These are phyloP conservation scores for Mycocalia duriaeana DNA, from an alignment of 1,284 basidiomycete species.

Conservation along the genomic window DNA sequence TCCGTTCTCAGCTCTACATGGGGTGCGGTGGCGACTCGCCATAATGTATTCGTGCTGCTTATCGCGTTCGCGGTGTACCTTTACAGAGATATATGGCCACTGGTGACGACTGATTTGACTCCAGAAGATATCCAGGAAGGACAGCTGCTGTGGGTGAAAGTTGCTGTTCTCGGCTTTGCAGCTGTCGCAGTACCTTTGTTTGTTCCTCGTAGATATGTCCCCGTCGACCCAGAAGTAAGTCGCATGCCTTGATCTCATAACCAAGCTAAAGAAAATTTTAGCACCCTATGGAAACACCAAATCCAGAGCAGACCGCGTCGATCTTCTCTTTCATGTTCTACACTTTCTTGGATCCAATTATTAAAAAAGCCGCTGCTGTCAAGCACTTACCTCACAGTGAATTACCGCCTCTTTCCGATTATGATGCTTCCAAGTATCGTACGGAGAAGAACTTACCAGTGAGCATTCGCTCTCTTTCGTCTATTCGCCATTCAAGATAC, in stretches of 20 bases:
- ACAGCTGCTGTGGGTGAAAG: background rate
- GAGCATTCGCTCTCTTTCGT: constrained; percentile 6
- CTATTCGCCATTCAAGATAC: background rate
- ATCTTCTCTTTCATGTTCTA: constrained; percentile 51
- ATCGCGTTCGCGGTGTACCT: background rate
- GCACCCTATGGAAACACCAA: constrained; percentile 40
- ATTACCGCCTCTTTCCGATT: constrained; percentile 57
- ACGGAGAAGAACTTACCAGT: constrained; percentile 34
- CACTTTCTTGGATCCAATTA: constrained; percentile 52
- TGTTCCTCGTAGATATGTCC: background rate
- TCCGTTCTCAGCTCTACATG: background rate
- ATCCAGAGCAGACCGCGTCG: constrained; percentile 66
- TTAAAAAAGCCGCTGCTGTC: constrained; percentile 40
- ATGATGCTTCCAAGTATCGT: constrained; percentile 39
- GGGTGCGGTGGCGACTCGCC: background rate
- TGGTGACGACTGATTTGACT: background rate
- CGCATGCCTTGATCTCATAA: background rate
- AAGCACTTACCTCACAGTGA: constrained; percentile 38
- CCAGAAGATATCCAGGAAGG: background rate
- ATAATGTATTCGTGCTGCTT: background rate
- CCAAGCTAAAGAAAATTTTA: constrained; percentile 12
- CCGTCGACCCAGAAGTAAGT: background rate
- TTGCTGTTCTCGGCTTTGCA: background rate
- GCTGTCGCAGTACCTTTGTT: background rate
- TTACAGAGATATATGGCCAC: background rate